phyloP scores from a whole-genome alignment of 805 yeast species.

The Danielia reshetovae region DNA sequence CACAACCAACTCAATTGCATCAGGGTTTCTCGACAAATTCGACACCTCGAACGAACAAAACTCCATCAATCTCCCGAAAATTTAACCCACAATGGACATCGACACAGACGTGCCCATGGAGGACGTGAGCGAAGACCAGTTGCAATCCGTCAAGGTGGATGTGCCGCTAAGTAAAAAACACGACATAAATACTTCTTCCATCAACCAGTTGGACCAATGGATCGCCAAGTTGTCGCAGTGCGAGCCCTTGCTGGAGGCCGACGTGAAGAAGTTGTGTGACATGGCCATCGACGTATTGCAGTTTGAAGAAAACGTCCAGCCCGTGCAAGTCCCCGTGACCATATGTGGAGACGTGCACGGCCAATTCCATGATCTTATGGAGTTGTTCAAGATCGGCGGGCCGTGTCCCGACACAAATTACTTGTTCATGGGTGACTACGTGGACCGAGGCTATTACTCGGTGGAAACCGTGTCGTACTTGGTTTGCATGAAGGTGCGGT shows the following conservation, averaged over 20 bases:
- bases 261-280: conserved; percentile 74
- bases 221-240: conserved; percentile 75
- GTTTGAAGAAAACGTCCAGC: conserved; percentile 92
- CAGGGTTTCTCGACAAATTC: neutral
- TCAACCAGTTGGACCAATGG: conserved; percentile 82
- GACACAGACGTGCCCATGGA: conserved; percentile 85
- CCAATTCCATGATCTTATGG: conserved; percentile 92
- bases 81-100: conserved; percentile 51
- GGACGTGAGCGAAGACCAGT: conserved; percentile 54
- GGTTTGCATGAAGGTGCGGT: conserved; percentile 89
- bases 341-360: conserved; percentile 98
- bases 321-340: conserved; percentile 92
- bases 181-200: conserved; percentile 33
- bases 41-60: neutral
- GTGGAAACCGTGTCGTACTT: conserved; percentile 88
- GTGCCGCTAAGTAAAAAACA: conserved; percentile 32
- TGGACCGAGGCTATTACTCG: conserved; percentile 85
- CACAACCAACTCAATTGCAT: too few relatives aligned
- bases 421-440: conserved; percentile 63
- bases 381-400: conserved; percentile 81
- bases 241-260: conserved; percentile 76
- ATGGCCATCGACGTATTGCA: conserved; percentile 91
- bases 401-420: conserved; percentile 50
- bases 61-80: neutral
- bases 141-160: conserved; percentile 31